A percentile compares a stretch with the other conserved stretches of the same genome.
phyloP scores from a whole-genome alignment of 108 stramenopile genomes.

The Epipyxis sp. region DNA sequence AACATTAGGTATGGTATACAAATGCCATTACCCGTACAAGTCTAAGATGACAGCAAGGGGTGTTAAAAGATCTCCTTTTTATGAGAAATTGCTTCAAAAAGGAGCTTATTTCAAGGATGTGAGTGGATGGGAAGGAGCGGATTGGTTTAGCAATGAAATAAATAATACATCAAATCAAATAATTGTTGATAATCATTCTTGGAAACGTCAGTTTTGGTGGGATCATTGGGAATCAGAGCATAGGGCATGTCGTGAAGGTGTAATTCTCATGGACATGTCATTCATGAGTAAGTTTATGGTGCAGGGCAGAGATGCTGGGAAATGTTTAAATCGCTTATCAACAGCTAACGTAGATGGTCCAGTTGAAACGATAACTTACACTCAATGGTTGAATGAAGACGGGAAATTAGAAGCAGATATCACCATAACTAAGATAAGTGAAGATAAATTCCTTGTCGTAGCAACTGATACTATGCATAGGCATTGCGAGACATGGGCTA shows the following conservation, averaged over 20 bases:
- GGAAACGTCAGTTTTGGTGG: constrained; percentile 59
- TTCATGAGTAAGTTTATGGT: constrained; percentile 76
- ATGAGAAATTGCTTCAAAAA: constrained; percentile 48
- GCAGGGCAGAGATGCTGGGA: constrained; percentile 62
- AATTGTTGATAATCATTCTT: constrained; percentile 37
- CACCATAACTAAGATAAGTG: constrained; percentile 64
- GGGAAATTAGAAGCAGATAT: constrained; percentile 67
- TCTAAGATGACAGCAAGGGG: constrained; percentile 54
- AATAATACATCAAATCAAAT: neutral
- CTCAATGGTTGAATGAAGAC: constrained; percentile 65
- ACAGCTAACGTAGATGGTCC: constrained; percentile 64
- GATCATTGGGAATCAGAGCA: constrained; percentile 63
- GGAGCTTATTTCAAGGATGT: constrained; percentile 62
- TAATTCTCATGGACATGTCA: constrained; percentile 73
- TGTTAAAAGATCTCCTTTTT: constrained; percentile 56
- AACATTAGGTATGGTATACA: constrained; percentile 64
- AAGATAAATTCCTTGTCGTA: constrained; percentile 62
- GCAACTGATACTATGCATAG: constrained; percentile 73
- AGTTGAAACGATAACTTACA: constrained; percentile 61
- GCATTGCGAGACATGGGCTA: constrained; percentile 50
- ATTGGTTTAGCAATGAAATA: constrained; percentile 62
- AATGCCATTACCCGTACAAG: constrained; percentile 63
- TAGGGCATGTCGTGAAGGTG: constrained; percentile 54
- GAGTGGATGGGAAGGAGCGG: constrained; percentile 66
- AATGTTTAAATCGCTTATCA: constrained; percentile 61